A percentile compares a stretch with the other conserved stretches of the same genome.
phyloP scores from a whole-genome alignment of 495 filamentous ascomycete species.

The Hypoxylon perforatum region DNA sequence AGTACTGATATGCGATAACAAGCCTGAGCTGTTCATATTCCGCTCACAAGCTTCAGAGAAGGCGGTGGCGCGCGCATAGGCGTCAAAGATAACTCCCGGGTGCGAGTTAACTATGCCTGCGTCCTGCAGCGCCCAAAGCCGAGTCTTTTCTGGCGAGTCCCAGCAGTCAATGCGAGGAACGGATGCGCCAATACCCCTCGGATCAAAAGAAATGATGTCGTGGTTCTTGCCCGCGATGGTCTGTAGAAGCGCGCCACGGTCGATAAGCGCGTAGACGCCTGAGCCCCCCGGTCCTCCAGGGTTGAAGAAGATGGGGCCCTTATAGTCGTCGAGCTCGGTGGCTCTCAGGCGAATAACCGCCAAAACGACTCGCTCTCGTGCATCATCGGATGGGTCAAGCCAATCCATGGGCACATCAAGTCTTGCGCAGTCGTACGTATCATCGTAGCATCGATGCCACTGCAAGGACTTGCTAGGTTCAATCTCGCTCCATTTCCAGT shows the following conservation, averaged over 20 bases:
- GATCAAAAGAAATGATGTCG: slow-evolving; percentile 64
- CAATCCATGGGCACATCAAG: slow-evolving; percentile 62
- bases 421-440: slow-evolving; percentile 53
- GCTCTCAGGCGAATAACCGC: slow-evolving; percentile 61
- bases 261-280: slow-evolving; percentile 53
- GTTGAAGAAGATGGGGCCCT: slow-evolving; percentile 64
- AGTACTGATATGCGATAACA: slow-evolving; percentile 52
- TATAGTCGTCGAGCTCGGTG: slow-evolving; percentile 47
- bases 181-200: slow-evolving; percentile 58
- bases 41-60: slow-evolving; percentile 51
- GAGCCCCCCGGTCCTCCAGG: slow-evolving; percentile 65
- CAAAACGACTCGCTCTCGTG: slow-evolving; percentile 47
- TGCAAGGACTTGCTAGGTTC: slow-evolving; percentile 44
- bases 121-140: slow-evolving; percentile 52
- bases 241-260: slow-evolving; percentile 54
- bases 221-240: slow-evolving; percentile 59
- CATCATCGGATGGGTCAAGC: slow-evolving; percentile 50
- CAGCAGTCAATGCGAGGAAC: slow-evolving; percentile 59
- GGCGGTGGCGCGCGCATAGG: slow-evolving; percentile 51
- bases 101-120: slow-evolving; percentile 53
- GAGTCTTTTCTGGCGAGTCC: slow-evolving; percentile 44
- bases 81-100: slow-evolving; percentile 53
- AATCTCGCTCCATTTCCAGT: slow-evolving; percentile 48
- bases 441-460: slow-evolving; percentile 52
- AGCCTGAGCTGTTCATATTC: slow-evolving; percentile 41